These are phyloP conservation scores for Chenopodium formosanum DNA, from an alignment of 148 eudicot genomes.

Conservation along the genomic window DNA sequence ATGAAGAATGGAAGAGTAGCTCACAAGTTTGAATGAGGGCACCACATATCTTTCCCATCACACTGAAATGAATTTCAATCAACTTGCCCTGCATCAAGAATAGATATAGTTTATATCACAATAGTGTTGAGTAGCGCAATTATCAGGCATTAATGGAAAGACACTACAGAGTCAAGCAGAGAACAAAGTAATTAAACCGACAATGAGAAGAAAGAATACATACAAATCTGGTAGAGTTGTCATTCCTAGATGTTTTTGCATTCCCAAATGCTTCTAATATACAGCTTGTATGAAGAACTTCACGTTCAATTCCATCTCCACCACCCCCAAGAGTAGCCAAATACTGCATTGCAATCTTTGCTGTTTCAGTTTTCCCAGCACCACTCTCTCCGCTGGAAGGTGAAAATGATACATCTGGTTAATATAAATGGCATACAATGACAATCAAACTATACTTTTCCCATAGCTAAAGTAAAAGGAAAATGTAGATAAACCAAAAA, in stretches of 20 bases:
- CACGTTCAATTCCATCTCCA: constrained; percentile 59
- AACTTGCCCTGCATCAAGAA: constrained; percentile 72
- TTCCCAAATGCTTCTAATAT: constrained; percentile 94
- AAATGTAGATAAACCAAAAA: background rate
- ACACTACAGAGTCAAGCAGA: background rate
- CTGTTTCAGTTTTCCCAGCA: constrained; percentile 98
- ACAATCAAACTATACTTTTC: background rate
- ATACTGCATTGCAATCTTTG: constrained; percentile 89
- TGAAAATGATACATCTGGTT: background rate
- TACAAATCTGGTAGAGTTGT: constrained; percentile 95
- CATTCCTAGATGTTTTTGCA: constrained; percentile 87
- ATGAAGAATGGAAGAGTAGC: constrained; percentile 23
- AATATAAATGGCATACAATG: too few relatives aligned
- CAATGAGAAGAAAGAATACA: constrained; percentile 15
- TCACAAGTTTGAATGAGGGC: constrained; percentile 91
- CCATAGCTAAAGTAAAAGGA: background rate
- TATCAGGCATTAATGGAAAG: background rate
- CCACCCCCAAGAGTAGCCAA: constrained; percentile 83
- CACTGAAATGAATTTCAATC: constrained; percentile 80
- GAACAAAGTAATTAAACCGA: background rate
- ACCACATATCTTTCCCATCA: constrained; percentile 73
- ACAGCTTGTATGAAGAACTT: constrained; percentile 73
- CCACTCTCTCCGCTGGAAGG: constrained; percentile 92
- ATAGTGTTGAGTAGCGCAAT: background rate
- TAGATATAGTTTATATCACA: background rate